Evolutionary conservation across 2,329 filamentous ascomycete genomes (phyloP).

Genomic region (Aureobasidium sp.): DNA sequence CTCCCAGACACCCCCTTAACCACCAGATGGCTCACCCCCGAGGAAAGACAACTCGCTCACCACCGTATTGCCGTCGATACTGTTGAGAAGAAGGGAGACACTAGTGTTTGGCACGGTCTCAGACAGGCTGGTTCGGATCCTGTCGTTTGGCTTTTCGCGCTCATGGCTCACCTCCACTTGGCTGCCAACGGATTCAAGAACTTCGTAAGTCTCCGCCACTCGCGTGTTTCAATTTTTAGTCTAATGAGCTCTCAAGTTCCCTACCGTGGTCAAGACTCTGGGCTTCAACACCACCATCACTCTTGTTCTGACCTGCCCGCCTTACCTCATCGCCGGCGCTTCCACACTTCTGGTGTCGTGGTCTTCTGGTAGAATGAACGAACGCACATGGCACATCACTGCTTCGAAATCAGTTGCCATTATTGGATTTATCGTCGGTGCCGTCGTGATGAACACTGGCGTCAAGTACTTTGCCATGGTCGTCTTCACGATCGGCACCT

Average conservation of each 20-base stretch:
- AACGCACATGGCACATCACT: constrained; percentile 34
- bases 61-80: constrained; percentile 44
- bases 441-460: constrained; percentile 29
- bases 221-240: neutral
- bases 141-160: constrained; percentile 34
- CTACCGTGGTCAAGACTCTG: constrained; percentile 41
- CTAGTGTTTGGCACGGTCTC: constrained; percentile 32
- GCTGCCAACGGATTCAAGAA: constrained; percentile 45
- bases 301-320: constrained; percentile 39
- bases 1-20: constrained; percentile 45
- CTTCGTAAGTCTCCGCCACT: constrained; percentile 20
- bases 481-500: constrained; percentile 26
- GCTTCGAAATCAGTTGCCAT: constrained; percentile 28
- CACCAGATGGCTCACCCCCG: constrained; percentile 41
- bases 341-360: constrained; percentile 26
- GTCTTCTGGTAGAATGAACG: constrained; percentile 31
- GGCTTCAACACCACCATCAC: constrained; percentile 42
- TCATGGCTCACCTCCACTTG: constrained; percentile 50
- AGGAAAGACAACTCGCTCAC: constrained; percentile 42
- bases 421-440: constrained; percentile 30
- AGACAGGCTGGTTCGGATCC: constrained; percentile 19
- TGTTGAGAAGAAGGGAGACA: constrained; percentile 37
- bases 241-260: constrained; percentile 14
- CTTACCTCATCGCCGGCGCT: constrained; percentile 25
- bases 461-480: constrained; percentile 25